Evolutionary conservation across 202 grass and related monocot genomes (phyloP), one percentile per base, ranked within the genome.

Genomic region (Zoysia matrella): DNA sequence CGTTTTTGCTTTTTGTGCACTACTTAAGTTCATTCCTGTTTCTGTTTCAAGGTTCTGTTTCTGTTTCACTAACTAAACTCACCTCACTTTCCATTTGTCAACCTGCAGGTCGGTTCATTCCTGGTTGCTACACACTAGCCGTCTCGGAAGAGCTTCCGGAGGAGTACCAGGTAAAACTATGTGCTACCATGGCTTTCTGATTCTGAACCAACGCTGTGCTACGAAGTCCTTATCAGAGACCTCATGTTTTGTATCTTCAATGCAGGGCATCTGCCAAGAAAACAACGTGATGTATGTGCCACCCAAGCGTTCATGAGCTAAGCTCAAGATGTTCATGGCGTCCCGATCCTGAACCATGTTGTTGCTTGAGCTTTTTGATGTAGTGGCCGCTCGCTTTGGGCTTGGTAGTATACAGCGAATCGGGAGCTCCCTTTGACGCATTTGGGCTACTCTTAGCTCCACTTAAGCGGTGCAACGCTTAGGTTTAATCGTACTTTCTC

Each of bases 81-180:
- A 36, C 30, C 1, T 36, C 30, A 36, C 30, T 36, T 36, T 36
- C 30, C 30, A 36, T 36, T 36, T 36, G 30, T 36, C 30, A 36
- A 36, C 73, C 48, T 85, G 55, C 80, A 98, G 96, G 91, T 65
- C 93, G 82, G 75, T 95, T 95, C 83, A 95, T 98, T 73, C 96
- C 96, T 4, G 92, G 92, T 15, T 95, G 96, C 78, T 98, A 98
- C 62, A 98, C 96, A 18, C 92, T 98, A 61, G 93, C 87, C 1
- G 90, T 98, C 52, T 93, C 92, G 2, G 95, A 98, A 82, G 96
- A 98, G 68, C 96, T 98, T 66, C 92, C 92, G 3, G 96, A 95
- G 63, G 96, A 98, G 83, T 98, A 98, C 75, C 92, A 91, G 76
- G 96, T 98, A 83, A 49, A 71, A 54, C 76, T 39, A 65, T 1